Base-by-base conservation (phyloP, 768 basidiomycete species). In the Mrakia hoshinonis region DNA sequence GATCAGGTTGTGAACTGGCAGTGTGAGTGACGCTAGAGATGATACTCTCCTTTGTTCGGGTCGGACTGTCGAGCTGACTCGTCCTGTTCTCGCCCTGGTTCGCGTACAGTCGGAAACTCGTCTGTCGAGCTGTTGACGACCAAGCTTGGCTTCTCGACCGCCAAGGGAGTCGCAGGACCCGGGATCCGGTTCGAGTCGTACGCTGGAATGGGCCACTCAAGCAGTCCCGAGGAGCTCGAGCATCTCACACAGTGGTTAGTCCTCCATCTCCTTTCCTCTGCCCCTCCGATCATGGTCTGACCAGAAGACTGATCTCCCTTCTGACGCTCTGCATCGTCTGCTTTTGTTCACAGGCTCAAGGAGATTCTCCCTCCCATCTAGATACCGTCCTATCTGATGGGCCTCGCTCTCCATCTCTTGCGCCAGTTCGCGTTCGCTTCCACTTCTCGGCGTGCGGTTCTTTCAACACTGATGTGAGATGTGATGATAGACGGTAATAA, bases 161-260 rank as follows among this genome's bases (percentile, higher is more conserved):
- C 76, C 31, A 74, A 61, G 36, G 74, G 68, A 13, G 78, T 77
- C 51, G 72, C 70, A 36, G 73, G 77, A 60, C 82, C 82, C 20
- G 92, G 91, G 13, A 75, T 92, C 36, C 82, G 83, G 55, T 91
- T 87, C 81, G 85, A 86, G 72, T 77, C 83, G 13, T 94, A 93
- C 78, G 80, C 82, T 2, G 86, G 85, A 13, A 79, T 90, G 74
- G 85, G 82, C 9, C 93, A 96, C 75, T 83, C 85, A 49, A 85
- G 87, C 20, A 83, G 82, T 69, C 81, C 82, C 61, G 76, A 85
- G 79, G 91, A 92, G 76, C 81, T 92, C 51, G 81, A 83, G 46
- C 88, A 93, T 76, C 78, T 94, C 75, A 85, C 83, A 75, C 80
- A 76, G 18, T 94, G 90, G 86, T 81, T 46, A 43, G 70, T 72